Base-by-base conservation (phyloP, 352 stramenopile genomes). In the Globisporangium cystogenes region DNA sequence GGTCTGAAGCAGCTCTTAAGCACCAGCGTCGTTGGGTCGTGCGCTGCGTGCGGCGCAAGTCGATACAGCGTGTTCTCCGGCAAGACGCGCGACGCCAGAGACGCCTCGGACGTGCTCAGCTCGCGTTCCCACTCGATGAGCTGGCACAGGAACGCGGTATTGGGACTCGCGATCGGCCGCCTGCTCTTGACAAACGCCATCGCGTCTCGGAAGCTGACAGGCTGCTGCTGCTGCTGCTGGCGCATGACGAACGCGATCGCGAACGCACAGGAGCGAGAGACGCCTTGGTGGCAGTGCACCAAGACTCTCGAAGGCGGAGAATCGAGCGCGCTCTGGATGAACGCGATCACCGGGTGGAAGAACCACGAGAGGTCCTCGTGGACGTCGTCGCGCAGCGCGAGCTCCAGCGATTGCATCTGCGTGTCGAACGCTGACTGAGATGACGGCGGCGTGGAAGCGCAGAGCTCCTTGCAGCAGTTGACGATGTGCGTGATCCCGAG, bases 291-390 rank as follows among this genome's bases (percentile, higher is more conserved):
- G 27, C 80, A 91, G 37, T 91, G 75, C 8, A 91, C 48, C 4
- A 91, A 39, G 23, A 87, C 70, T 16, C 70, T 69, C 12, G 23
- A 18, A 0, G 47, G 31, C 0, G 31, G 31, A 15, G 7, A 12
- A 18, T 23, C n/a, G 20, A 55, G 58, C 10, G 60, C 68, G 4
- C 14, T 27, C 0, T 70, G 45, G 41, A 91, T 74, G 24, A 68
- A 86, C 14, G 65, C 54, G 39, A 86, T 49, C 20, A 82, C 67
- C 48, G 64, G 55, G 12, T 69, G 67, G 5, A 89, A 41, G 29
- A 91, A 91, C 24, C 76, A 78, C 15, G 60, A 60, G 26, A 91
- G 59, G 29, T 89, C 74, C 61, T 91, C 80, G n/a, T 66, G 70
- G 0, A 74, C 62, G 35, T 82, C 72, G 50, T 91, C 80, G 26